Evolutionary conservation across 495 filamentous ascomycete species (phyloP).

Genomic region (Clohesyomyces aquaticus): DNA sequence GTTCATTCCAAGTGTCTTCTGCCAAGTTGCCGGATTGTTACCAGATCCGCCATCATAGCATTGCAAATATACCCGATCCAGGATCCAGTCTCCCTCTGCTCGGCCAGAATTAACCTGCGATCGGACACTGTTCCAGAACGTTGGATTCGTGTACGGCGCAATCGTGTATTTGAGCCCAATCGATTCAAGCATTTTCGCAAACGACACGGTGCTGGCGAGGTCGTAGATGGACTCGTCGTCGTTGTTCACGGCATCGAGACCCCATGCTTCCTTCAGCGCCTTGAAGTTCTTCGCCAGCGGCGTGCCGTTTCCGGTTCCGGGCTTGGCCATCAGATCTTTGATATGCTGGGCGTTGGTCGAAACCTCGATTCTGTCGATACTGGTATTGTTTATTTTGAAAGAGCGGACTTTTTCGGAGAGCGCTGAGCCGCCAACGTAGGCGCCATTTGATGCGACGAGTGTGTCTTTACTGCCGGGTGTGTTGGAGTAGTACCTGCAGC

Average conservation of each 20-base stretch:
- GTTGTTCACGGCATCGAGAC: constrained; percentile 23
- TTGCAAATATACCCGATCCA: constrained; percentile 20
- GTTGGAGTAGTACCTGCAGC: constrained; percentile 28
- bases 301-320: constrained; percentile 8
- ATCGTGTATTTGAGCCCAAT: constrained; percentile 21
- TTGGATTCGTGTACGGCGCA: constrained; percentile 15
- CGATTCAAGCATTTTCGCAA: constrained; percentile 17
- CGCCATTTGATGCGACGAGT: constrained; percentile 6
- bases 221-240: constrained; percentile 23
- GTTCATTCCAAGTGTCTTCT: constrained; percentile 14
- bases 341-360: constrained; percentile 23
- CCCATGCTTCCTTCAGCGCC: constrained; percentile 17
- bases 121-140: constrained; percentile 10
- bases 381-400: constrained; percentile 20
- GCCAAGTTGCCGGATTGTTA: constrained; percentile 15
- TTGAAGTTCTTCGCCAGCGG: constrained; percentile 10
- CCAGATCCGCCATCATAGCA: constrained; percentile 22
- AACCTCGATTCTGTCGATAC: constrained; percentile 16
- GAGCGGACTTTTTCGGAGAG: constrained; percentile 16
- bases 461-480: constrained; percentile 17
- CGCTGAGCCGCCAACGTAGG: constrained; percentile 18
- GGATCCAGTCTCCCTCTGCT: constrained; percentile 1
- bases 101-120: constrained; percentile 13
- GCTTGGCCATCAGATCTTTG: constrained; percentile 9
- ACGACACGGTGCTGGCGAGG: constrained; percentile 14